Conservation (phyloP, 129 eudicot species). For the Logfia minima region DNA sequence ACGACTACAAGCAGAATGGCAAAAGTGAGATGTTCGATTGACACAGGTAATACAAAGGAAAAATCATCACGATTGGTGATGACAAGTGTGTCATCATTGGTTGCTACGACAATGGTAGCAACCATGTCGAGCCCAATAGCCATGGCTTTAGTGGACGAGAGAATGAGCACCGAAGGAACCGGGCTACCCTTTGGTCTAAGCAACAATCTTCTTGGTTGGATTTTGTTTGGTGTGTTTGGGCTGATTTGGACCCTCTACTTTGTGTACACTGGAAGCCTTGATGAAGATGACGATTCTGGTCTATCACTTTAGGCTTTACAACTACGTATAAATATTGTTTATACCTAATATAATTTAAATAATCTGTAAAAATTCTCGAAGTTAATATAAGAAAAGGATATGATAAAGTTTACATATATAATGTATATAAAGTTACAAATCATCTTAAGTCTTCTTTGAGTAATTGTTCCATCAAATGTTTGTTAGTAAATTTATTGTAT, state of each 20-base stretch:
- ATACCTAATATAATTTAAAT: too few relatives aligned
- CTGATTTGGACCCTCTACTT: conserved; percentile 81
- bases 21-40: conserved; percentile 53
- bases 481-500: neutral
- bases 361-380: neutral
- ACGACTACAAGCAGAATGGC: conserved; percentile 51
- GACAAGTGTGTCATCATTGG: conserved; percentile 46
- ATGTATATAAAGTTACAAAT: neutral
- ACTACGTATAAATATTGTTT: neutral
- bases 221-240: conserved; percentile 71
- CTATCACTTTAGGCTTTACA: conserved; percentile 57
- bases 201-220: conserved; percentile 92
- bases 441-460: neutral
- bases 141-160: conserved; percentile 92
- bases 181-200: conserved; percentile 96
- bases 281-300: conserved; percentile 94
- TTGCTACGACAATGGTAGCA: conserved; percentile 62
- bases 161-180: conserved; percentile 97
- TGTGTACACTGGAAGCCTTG: conserved; percentile 56
- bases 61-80: conserved; percentile 43
- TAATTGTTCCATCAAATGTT: neutral
- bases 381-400: neutral
- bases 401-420: neutral
- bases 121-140: conserved; percentile 72
- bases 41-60: conserved; percentile 25